Evolutionary conservation across 148 eudicot genomes (phyloP).

Genomic region (Silene latifolia): DNA sequence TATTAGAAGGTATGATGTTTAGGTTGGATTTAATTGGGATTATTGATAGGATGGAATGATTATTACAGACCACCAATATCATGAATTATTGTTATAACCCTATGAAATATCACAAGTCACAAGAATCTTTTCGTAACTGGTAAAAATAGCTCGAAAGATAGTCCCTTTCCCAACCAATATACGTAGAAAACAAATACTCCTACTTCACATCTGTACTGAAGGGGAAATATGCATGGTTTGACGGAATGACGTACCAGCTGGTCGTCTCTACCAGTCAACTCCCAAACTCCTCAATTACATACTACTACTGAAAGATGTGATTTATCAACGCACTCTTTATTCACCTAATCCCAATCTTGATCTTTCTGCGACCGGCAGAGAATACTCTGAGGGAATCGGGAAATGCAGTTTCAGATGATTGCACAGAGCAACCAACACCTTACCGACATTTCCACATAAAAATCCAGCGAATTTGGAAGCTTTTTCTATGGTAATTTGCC

Average conservation of each 20-base stretch:
- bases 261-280: constrained; percentile 3
- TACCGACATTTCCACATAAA: background rate
- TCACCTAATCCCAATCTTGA: background rate
- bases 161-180: too few relatives aligned
- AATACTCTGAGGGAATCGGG: background rate
- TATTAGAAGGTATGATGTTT: too few relatives aligned
- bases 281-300: background rate
- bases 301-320: background rate
- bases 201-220: too few relatives aligned
- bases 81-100: too few relatives aligned
- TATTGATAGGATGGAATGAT: too few relatives aligned
- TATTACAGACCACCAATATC: too few relatives aligned
- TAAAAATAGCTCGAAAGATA: too few relatives aligned
- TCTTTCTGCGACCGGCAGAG: background rate
- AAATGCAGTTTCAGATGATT: background rate
- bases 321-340: background rate
- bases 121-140: too few relatives aligned
- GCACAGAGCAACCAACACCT: too few relatives aligned
- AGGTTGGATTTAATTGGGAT: too few relatives aligned
- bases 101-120: too few relatives aligned
- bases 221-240: background rate
- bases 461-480: background rate
- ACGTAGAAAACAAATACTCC: too few relatives aligned
- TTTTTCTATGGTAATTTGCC: background rate
- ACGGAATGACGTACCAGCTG: background rate